Evolutionary conservation across 2,329 filamentous ascomycete species (phyloP), one percentile per base, ranked within the genome.

Genomic region (Camptophora hylomeconis): DNA sequence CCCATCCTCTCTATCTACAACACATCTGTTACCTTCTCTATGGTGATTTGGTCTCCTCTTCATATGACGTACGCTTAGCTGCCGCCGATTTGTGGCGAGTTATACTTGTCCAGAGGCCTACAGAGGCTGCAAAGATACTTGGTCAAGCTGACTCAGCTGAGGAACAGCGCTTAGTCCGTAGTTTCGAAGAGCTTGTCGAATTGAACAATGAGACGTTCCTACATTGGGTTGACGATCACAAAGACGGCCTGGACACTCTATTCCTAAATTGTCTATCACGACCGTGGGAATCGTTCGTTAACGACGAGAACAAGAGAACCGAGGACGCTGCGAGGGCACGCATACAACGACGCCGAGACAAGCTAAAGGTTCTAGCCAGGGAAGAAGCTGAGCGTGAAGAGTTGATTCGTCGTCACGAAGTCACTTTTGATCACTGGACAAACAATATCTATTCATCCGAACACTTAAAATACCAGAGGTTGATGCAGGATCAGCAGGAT

Each of bases 361-460:
- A 71, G 41, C 63, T 98, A 4, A 81, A 72, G 48, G 67, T 74
- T 33, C 94, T 86, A 87, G 72, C 80, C 22, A 54, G 65, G 2
- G 78, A 87, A 39, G 74, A 75, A 28, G 54, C 71, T 4, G 66
- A 67, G 13, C 68, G 68, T 7, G 80, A 92, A 11, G 80, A 79
- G 39, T 63, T 79, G 10, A 68, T 86, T 33, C 65, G 78, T 30
- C 75, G 75, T n/a, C 87, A 95, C 46, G 82, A 93, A 45, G 74
- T 80, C 40, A 80, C 82, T 1, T 87, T 89, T 32, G 77, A 72
- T 21, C 77, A 87, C 35, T 98, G 87, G 89, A 80, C 87, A 61
- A 83, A 86, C 44, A 95, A 93, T 45, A 93, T 98, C 21, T 89
- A 87, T 52, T 75, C 79, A 26, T 83, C 87, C 0, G 89, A 98